These are phyloP conservation scores for Striga hermonthica DNA, from an alignment of 305 asterid genomes.

Conservation along the genomic window DNA sequence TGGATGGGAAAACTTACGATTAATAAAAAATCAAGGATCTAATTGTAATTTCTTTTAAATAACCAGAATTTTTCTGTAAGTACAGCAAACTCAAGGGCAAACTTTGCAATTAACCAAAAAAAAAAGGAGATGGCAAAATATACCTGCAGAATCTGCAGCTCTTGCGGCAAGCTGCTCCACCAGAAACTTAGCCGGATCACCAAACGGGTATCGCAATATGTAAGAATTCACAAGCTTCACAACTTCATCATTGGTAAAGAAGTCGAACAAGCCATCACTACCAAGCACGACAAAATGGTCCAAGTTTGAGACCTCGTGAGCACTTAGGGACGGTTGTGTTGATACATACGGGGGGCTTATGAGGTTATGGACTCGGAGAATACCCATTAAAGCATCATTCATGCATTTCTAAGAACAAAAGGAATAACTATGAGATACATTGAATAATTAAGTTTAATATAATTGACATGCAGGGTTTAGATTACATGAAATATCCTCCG, in stretches of 20 bases:
- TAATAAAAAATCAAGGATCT: not conserved
- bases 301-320: slow-evolving; percentile 60
- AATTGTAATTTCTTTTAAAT: not conserved
- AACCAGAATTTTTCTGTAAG: not conserved
- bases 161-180: slow-evolving; percentile 84
- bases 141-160: slow-evolving; percentile 96
- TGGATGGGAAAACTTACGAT: not conserved
- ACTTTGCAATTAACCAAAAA: slow-evolving; percentile 5
- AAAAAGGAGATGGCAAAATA: not conserved
- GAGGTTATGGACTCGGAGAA: slow-evolving; percentile 76
- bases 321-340: slow-evolving; percentile 53
- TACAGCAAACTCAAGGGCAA: not conserved
- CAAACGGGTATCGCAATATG: slow-evolving; percentile 49
- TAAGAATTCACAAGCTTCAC: slow-evolving; percentile 66
- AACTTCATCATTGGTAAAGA: slow-evolving; percentile 78
- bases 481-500: not conserved
- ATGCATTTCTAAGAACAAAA: slow-evolving; percentile 54
- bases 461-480: not conserved
- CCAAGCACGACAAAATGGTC: slow-evolving; percentile 88
- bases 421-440: slow-evolving; percentile 11
- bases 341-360: slow-evolving; percentile 86
- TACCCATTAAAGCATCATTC: slow-evolving; percentile 95
- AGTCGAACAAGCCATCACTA: slow-evolving; percentile 92
- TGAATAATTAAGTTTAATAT: slow-evolving; percentile 7
- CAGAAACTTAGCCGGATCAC: slow-evolving; percentile 87